phyloP scores from a whole-genome alignment of 2,329 filamentous ascomycete genomes.

The Aspergillus fijiensis region DNA sequence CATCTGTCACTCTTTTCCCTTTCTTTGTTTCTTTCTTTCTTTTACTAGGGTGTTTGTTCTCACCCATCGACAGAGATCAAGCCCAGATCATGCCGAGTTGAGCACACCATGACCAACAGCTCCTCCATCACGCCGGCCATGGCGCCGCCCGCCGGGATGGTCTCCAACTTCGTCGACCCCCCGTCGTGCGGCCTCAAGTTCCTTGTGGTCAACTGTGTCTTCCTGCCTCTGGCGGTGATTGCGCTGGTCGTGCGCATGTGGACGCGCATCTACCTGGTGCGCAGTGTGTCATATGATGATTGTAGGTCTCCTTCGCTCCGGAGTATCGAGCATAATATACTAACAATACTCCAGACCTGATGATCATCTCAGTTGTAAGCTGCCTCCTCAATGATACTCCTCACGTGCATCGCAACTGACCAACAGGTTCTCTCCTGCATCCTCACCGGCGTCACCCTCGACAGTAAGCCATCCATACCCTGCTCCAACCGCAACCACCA shows the following conservation, averaged over 20 bases:
- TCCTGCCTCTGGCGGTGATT: slow-evolving; percentile 25
- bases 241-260: slow-evolving; percentile 24
- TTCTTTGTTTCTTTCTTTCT: too few relatives aligned
- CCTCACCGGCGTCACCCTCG: slow-evolving; percentile 23
- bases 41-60: too few relatives aligned
- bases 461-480: slow-evolving; percentile 19
- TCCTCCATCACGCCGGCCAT: slow-evolving; percentile 23
- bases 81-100: neutral
- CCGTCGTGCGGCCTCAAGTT: slow-evolving; percentile 22
- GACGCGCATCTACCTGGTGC: slow-evolving; percentile 28
- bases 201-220: slow-evolving; percentile 30
- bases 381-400: neutral
- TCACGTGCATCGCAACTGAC: neutral
- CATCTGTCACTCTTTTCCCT: neutral
- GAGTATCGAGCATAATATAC: neutral
- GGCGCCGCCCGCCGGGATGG: slow-evolving; percentile 25
- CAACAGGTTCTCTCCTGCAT: slow-evolving; percentile 23
- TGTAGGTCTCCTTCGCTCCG: slow-evolving; percentile 19
- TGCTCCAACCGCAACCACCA: neutral
- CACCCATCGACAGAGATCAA: too few relatives aligned
- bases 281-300: slow-evolving; percentile 28
- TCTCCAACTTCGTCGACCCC: slow-evolving; percentile 30
- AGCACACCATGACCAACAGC: slow-evolving; percentile 16
- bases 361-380: slow-evolving; percentile 26
- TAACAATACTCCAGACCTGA: slow-evolving; percentile 20